Percentiles rank a stretch among this genome's conserved stretches.
These are phyloP conservation scores for Tolypocladium capitatum DNA, from an alignment of 2,329 filamentous ascomycete species.

Conservation along the genomic window DNA sequence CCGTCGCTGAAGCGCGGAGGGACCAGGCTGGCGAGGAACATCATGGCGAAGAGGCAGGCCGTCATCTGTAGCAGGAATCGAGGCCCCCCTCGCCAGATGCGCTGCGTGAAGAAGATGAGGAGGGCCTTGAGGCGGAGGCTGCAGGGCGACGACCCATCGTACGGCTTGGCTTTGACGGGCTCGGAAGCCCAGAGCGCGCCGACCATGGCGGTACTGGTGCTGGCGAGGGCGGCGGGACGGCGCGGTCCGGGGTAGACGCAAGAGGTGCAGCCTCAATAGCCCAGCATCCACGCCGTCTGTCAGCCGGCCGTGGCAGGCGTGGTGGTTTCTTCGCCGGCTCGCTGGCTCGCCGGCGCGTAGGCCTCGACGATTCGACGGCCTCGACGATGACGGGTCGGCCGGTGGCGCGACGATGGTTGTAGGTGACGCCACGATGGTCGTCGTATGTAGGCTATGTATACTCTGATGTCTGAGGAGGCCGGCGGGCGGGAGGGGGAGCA, in stretches of 20 bases:
- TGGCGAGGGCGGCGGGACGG: background rate
- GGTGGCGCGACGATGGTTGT: background rate
- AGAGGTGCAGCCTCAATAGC: background rate
- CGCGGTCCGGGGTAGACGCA: background rate
- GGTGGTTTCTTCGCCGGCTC: background rate
- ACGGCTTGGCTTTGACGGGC: conserved; percentile 1
- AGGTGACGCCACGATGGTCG: background rate
- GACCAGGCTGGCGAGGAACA: conserved; percentile 15
- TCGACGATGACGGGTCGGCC: background rate
- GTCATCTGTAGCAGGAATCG: conserved; percentile 15
- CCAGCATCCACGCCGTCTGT: background rate
- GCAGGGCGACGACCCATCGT: conserved; percentile 10
- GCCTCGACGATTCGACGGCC: background rate
- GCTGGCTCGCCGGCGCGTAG: background rate
- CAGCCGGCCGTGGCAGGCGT: background rate
- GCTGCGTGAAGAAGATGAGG: conserved; percentile 26
- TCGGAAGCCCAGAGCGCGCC: background rate
- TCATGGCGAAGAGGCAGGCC: conserved; percentile 12
- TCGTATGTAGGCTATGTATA: background rate
- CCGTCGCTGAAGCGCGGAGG: conserved; percentile 8
- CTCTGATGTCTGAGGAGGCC: background rate
- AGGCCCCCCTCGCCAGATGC: conserved; percentile 23
- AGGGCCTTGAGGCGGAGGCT: conserved; percentile 14
- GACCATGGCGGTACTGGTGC: background rate
- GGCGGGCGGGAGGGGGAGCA: background rate